Evolutionary conservation across 306 rosid species (phyloP).

Genomic region (Trichosanthes cucumerina): DNA sequence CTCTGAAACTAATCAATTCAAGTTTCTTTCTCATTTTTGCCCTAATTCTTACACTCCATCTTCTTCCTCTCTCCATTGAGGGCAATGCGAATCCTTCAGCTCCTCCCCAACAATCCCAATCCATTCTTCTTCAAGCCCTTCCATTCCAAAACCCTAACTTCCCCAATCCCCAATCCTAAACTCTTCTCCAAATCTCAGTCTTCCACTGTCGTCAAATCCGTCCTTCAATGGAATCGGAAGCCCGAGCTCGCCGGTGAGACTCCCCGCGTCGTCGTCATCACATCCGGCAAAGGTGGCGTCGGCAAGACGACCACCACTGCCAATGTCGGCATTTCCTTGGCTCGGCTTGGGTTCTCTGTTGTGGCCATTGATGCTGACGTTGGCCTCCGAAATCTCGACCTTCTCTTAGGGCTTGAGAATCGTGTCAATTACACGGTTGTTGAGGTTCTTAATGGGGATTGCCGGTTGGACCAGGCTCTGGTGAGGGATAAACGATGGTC

Average conservation of each 20-base stretch:
- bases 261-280: slow-evolving; percentile 84
- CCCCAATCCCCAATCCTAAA: slow-evolving; percentile 14
- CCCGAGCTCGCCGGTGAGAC: slow-evolving; percentile 85
- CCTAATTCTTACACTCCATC: not conserved
- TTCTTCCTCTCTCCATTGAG: slow-evolving; percentile 4
- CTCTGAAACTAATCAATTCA: not conserved
- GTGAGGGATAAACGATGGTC: slow-evolving; percentile 97
- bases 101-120: slow-evolving; percentile 16
- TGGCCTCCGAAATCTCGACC: slow-evolving; percentile 96
- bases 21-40: not conserved
- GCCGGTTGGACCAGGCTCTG: slow-evolving; percentile 87
- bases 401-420: slow-evolving; percentile 86
- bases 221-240: slow-evolving; percentile 87
- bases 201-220: slow-evolving; percentile 17
- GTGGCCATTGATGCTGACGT: slow-evolving; percentile 96
- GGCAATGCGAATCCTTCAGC: slow-evolving; percentile 43
- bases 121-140: slow-evolving; percentile 8
- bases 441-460: slow-evolving; percentile 93
- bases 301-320: slow-evolving; percentile 95
- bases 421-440: slow-evolving; percentile 91
- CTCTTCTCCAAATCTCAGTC: slow-evolving; percentile 9
- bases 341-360: slow-evolving; percentile 87
- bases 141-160: slow-evolving; percentile 26
- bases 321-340: slow-evolving; percentile 86
- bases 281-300: slow-evolving; percentile 93